Evolutionary conservation across 768 basidiomycete genomes (phyloP), one percentile per base, ranked within the genome.

Genomic region (Russula griseocarnosa): DNA sequence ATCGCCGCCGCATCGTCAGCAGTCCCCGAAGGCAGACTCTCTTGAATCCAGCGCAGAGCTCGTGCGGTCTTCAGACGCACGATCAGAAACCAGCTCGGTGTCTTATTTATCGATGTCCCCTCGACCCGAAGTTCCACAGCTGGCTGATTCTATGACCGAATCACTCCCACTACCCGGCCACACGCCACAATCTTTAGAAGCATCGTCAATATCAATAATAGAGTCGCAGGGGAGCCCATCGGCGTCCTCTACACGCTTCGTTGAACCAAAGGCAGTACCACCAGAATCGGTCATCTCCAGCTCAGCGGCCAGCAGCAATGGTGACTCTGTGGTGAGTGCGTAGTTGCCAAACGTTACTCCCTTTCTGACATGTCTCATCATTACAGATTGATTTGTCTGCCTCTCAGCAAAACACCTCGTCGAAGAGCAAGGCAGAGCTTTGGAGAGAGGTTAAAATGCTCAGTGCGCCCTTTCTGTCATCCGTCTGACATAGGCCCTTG

Each of bases 381-480:
- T 53, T 40, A 20, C 47, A 60, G 55, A 52, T 58, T 50, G 63
- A 69, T 58, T 61, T 65, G 52, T 47, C 63, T 53, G 36, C 65
- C 40, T 61, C 68, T 36, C 53, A 67, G 20, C 68, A 70, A 20
- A 66, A 61, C 47, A 5, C 58, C 32, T 65, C 67, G 47, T 75
- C 76, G 28, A 78, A 82, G 65, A 85, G 82, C n/a, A 94, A 88
- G 72, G 83, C 82, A 1, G 88, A 95, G 70, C 78, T 98, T 8
- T 98, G 96, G 96, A 86, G 86, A 62, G 93, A 97, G 74, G 82
- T 97, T 42, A 98, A 97, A 73, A 83, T 94, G 42, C 84, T 95
- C 36, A 86, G 92, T 88, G 70, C 53, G 82, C 78, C 58, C 30
- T 53, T 20, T 9, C 42, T 40, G n/a, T 24, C 26, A 30, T 14